Evolutionary conservation across 176 grass and related monocot genomes (phyloP).

Genomic region (Raddia guianensis): DNA sequence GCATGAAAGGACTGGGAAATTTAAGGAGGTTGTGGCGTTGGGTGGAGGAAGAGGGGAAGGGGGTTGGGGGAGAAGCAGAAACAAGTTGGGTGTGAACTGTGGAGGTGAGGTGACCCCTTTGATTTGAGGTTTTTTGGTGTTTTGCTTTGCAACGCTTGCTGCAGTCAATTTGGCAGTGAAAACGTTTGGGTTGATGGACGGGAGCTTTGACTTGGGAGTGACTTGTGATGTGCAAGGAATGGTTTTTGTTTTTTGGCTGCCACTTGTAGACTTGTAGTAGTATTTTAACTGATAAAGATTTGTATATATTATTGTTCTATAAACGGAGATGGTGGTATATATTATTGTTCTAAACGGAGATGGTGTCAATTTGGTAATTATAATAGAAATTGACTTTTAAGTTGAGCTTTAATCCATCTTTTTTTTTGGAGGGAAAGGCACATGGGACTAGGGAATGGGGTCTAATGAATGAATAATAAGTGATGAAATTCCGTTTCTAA

Average conservation of each 20-base stretch:
- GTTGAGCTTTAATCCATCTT: background rate
- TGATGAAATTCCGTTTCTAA: background rate
- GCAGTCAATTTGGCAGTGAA: constrained; percentile 26
- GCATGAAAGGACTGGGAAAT: constrained; percentile 29
- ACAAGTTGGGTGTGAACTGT: constrained; percentile 19
- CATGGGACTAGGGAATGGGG: background rate
- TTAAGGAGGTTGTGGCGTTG: constrained; percentile 35
- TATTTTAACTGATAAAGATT: background rate
- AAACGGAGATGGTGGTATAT: background rate
- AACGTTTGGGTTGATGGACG: constrained; percentile 15
- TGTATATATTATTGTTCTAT: no score
- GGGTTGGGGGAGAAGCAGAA: constrained; percentile 3
- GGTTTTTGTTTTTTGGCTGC: background rate
- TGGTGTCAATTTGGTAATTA: background rate
- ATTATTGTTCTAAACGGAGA: background rate
- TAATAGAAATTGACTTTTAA: background rate
- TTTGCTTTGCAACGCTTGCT: constrained; percentile 3
- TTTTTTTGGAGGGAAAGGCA: background rate
- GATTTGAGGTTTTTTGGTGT: constrained; percentile 10
- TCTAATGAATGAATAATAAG: background rate
- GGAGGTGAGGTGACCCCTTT: constrained; percentile 2
- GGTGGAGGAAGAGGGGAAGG: background rate
- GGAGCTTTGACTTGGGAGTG: constrained; percentile 10
- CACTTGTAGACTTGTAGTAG: background rate
- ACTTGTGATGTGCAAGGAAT: background rate